Conservation (phyloP, 2,329 filamentous ascomycete species). For the Ophiocordyceps robertsii region DNA sequence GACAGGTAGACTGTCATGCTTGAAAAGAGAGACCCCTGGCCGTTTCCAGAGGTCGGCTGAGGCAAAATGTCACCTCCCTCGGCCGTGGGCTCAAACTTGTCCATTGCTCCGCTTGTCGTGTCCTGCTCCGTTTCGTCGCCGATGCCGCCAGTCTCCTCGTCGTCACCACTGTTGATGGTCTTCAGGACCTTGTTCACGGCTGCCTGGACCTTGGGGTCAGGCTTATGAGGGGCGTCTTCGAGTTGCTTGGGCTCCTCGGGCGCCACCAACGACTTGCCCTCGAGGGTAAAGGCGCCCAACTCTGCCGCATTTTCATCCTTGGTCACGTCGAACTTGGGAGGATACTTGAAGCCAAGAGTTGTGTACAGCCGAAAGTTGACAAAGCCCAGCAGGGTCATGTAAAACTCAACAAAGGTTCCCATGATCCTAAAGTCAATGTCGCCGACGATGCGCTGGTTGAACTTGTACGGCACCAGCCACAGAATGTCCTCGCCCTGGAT, state of each 20-base stretch:
- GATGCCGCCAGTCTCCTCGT: constrained; percentile 13
- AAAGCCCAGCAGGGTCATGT: constrained; percentile 90
- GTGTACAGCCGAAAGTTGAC: constrained; percentile 95
- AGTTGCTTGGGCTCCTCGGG: constrained; percentile 40
- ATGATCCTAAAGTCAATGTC: constrained; percentile 98
- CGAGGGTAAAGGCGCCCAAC: constrained; percentile 79
- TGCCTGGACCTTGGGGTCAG: constrained; percentile 49
- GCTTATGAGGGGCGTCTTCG: constrained; percentile 31
- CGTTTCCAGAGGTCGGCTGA: constrained; percentile 59
- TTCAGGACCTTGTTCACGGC: constrained; percentile 56
- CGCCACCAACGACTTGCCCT: constrained; percentile 52
- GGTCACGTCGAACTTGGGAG: constrained; percentile 77
- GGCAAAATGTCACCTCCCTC: constrained; percentile 75
- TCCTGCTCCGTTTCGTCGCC: constrained; percentile 29
- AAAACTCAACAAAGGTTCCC: constrained; percentile 98
- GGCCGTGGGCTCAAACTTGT: constrained; percentile 80
- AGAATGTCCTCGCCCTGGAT: constrained; percentile 95
- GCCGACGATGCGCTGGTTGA: constrained; percentile 85
- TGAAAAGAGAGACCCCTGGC: constrained; percentile 66
- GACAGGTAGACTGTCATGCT: constrained; percentile 87
- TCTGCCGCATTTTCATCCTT: constrained; percentile 87
- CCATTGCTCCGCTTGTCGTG: constrained; percentile 51
- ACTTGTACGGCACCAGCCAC: constrained; percentile 96
- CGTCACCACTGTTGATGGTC: constrained; percentile 45
- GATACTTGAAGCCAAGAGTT: constrained; percentile 81